Evolutionary conservation across 345 rosid species (phyloP).

Genomic region (Alliaria petiolata): DNA sequence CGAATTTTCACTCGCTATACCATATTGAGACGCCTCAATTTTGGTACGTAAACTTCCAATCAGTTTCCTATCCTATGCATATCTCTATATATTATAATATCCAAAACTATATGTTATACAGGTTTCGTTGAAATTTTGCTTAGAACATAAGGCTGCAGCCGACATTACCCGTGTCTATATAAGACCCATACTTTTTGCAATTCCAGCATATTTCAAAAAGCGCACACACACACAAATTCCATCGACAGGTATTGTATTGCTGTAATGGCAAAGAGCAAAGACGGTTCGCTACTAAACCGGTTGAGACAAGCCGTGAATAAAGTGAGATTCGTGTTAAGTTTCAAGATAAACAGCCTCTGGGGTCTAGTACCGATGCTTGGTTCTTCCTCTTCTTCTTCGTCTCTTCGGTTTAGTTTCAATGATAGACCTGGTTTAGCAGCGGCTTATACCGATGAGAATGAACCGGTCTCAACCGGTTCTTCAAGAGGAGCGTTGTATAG

Average conservation of each 20-base stretch:
- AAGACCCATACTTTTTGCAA: slow-evolving; percentile 8
- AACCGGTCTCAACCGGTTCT: slow-evolving; percentile 17
- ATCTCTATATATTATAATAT: not conserved
- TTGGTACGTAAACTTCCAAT: slow-evolving; percentile 16
- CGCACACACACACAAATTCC: not conserved
- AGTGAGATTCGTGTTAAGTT: slow-evolving; percentile 50
- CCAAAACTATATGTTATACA: slow-evolving; percentile 3
- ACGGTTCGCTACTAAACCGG: slow-evolving; percentile 45
- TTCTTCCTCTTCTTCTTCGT: slow-evolving; percentile 30
- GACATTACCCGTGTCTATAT: slow-evolving; percentile 26
- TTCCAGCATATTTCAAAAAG: not conserved
- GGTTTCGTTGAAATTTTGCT: slow-evolving; percentile 17
- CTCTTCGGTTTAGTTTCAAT: slow-evolving; percentile 49
- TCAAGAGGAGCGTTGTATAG: slow-evolving; percentile 36
- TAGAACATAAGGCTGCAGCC: slow-evolving; percentile 13
- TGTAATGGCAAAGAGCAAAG: slow-evolving; percentile 31
- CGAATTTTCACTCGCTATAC: slow-evolving; percentile 9
- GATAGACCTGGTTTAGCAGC: slow-evolving; percentile 57
- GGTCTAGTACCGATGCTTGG: slow-evolving; percentile 45
- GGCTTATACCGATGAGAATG: slow-evolving; percentile 16
- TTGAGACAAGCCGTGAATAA: slow-evolving; percentile 66
- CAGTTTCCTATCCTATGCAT: not conserved
- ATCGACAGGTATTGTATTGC: not conserved
- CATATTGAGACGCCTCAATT: slow-evolving; percentile 27
- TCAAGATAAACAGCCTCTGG: slow-evolving; percentile 46